Evolutionary conservation across 1,284 basidiomycete genomes (phyloP), one percentile per base, ranked within the genome.

Genomic region (Naganishia liquefaciens): DNA sequence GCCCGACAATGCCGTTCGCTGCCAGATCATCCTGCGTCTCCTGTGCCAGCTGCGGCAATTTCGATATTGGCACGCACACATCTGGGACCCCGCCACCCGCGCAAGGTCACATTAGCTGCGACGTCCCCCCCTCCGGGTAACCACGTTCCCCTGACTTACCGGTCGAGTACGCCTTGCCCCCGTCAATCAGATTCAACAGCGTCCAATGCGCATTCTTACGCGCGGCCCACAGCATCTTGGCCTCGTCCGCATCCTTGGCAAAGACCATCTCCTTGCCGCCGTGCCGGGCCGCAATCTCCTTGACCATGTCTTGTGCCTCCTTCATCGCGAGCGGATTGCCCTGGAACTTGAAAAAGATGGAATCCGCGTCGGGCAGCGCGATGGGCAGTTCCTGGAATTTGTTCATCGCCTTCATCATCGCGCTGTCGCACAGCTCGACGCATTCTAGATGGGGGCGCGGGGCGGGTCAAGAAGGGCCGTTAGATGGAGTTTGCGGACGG

Each of bases 321-420:
- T 81, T 73, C 66, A 91, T 83, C 4, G 87, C 82, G 4, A 80
- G 80, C 3, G 1, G 86, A 84, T 27, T 80, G 49, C 89, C 90
- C 75, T 92, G 90, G 73, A 94, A 87, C 77, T 94, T 94, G 83
- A 94, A 88, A 81, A 92, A 93, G 15, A 94, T 81, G 33, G 85
- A 85, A 72, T 91, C 89, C 57, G 82, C 82, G 68, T 87, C 87
- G 0, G 52, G 57, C 23, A 65, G 49, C 0, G 62, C 43, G 44
- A 85, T 85, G 9, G 64, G 80, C 86, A 91, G 67, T 82, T 83
- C 27, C 82, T 84, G 30, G 39, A 51, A 57, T 43, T 53, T 52
- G 25, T 65, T 65, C 66, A 87, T 86, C 81, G 81, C 85, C 30
- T 81, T 79, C 83, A 91, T 88, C 75, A 87, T 88, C 47, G 83